These are phyloP conservation scores for Fistulinella cinereoalba DNA, from an alignment of 1,284 basidiomycete species.

Conservation along the genomic window DNA sequence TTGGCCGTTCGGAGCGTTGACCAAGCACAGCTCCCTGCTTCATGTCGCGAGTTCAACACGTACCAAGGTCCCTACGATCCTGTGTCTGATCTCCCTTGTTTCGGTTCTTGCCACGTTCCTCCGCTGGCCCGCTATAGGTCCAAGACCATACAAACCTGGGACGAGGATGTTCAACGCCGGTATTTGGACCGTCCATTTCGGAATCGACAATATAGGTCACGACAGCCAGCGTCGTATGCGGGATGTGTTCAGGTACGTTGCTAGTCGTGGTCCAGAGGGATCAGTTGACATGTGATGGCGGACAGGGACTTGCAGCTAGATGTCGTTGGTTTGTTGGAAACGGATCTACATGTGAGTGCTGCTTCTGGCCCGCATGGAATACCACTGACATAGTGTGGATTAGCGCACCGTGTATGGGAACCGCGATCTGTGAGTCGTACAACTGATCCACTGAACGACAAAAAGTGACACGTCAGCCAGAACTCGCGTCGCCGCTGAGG, in stretches of 20 bases:
- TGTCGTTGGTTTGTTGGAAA: conserved; percentile 82
- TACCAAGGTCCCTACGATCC: conserved; percentile 28
- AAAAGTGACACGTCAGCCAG: conserved; percentile 36
- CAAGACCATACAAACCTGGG: conserved; percentile 62
- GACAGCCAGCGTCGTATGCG: conserved; percentile 82
- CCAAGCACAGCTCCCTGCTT: conserved; percentile 1
- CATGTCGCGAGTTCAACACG: conserved; percentile 14
- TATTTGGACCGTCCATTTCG: conserved; percentile 94
- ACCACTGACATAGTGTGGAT: conserved; percentile 1
- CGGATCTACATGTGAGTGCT: conserved; percentile 74
- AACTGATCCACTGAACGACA: neutral
- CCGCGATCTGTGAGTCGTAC: conserved; percentile 69
- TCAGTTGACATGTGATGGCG: neutral
- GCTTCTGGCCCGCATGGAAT: neutral
- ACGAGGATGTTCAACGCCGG: conserved; percentile 80
- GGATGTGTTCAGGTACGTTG: conserved; percentile 59
- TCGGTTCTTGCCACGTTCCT: conserved; percentile 56
- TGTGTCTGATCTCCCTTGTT: conserved; percentile 46
- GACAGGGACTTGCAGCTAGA: conserved; percentile 77
- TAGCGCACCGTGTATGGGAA: conserved; percentile 87
- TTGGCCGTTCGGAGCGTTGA: conserved; percentile 31
- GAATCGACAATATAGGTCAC: conserved; percentile 77
- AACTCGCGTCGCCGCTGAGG: conserved; percentile 73
- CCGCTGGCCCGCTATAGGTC: conserved; percentile 45
- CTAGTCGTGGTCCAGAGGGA: conserved; percentile 7